These are phyloP conservation scores for Xylaria hypoxylon DNA, from an alignment of 2,329 filamentous ascomycete genomes.

Conservation along the genomic window DNA sequence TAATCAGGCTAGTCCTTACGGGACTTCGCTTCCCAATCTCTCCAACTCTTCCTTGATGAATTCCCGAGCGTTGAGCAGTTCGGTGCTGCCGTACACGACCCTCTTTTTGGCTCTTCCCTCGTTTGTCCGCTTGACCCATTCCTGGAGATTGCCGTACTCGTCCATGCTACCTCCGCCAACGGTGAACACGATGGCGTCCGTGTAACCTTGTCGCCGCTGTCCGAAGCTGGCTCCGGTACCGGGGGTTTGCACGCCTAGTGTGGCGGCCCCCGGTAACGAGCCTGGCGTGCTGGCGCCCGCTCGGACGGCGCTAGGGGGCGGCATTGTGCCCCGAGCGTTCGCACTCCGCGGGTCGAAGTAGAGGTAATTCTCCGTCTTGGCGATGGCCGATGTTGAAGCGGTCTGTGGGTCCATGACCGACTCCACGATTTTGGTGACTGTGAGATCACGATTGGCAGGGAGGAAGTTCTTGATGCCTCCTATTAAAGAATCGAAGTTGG, in stretches of 20 bases:
- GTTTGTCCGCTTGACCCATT: slow-evolving; percentile 87
- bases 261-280: slow-evolving; percentile 59
- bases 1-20: slow-evolving; percentile 29
- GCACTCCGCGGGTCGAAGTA: slow-evolving; percentile 97
- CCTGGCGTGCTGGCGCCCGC: slow-evolving; percentile 55
- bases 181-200: slow-evolving; percentile 92
- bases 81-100: slow-evolving; percentile 95
- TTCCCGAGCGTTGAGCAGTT: slow-evolving; percentile 76
- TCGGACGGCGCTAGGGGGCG: slow-evolving; percentile 75
- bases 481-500: slow-evolving; percentile 93
- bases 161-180: slow-evolving; percentile 98
- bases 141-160: slow-evolving; percentile 96
- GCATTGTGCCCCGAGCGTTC: slow-evolving; percentile 92
- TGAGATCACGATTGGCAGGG: slow-evolving; percentile 94
- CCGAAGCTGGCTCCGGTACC: slow-evolving; percentile 89
- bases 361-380: slow-evolving; percentile 95
- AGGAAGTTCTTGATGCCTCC: slow-evolving; percentile 98
- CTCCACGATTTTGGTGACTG: slow-evolving; percentile 97
- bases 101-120: slow-evolving; percentile 76
- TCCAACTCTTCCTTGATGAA: slow-evolving; percentile 74
- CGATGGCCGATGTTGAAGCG: slow-evolving; percentile 90
- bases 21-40: slow-evolving; percentile 70
- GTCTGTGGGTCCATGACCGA: slow-evolving; percentile 96
- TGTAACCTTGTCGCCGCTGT: slow-evolving; percentile 88
- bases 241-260: slow-evolving; percentile 59